phyloP scores from a whole-genome alignment of 1,284 basidiomycete species.

The Melampsora abietis-canadensis region DNA sequence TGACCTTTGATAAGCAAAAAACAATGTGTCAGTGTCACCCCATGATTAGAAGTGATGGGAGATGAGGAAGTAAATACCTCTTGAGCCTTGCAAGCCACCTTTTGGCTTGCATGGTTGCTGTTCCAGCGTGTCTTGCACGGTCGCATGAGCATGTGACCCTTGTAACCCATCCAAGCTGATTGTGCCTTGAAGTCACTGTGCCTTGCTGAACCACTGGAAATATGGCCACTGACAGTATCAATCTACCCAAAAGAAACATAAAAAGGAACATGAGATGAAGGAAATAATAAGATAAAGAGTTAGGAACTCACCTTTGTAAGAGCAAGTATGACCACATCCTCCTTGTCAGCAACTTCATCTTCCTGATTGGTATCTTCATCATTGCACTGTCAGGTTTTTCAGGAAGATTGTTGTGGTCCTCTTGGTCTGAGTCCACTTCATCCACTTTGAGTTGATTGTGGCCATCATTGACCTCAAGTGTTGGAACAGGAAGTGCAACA shows the following conservation, averaged over 20 bases:
- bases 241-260: too few relatives aligned
- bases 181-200: not conserved
- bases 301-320: not conserved
- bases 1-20: not conserved
- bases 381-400: too few relatives aligned
- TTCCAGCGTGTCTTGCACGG: constrained; percentile 9
- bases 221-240: not conserved
- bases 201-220: not conserved
- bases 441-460: too few relatives aligned
- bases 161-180: not conserved
- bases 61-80: not conserved
- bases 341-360: too few relatives aligned
- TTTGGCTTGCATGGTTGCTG: not conserved
- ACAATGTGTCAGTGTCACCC: not conserved
- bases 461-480: too few relatives aligned
- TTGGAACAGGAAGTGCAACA: too few relatives aligned
- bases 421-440: too few relatives aligned
- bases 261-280: not conserved
- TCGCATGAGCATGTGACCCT: not conserved
- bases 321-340: too few relatives aligned
- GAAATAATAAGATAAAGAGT: not conserved
- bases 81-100: not conserved
- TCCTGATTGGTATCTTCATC: too few relatives aligned
- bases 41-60: not conserved
- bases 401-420: too few relatives aligned